Percentiles rank a stretch among this genome's conserved stretches.
phyloP scores from a whole-genome alignment of 805 yeast species.

The Hemisphaericaspora nanyangensis region DNA sequence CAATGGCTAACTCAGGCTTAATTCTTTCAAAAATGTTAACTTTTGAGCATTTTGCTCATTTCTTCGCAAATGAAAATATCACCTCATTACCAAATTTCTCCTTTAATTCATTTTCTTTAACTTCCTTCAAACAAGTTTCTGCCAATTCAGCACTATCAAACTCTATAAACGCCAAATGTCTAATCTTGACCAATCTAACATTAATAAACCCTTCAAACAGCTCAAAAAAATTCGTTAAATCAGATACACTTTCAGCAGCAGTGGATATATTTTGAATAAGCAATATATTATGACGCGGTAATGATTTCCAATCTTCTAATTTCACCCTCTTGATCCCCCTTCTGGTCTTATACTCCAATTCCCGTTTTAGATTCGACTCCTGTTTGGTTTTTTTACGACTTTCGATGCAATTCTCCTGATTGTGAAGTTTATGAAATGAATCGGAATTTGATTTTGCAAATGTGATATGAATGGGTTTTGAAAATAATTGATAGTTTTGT shows the following conservation, averaged over 20 bases:
- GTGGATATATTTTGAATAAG: constrained; percentile 62
- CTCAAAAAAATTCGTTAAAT: constrained; percentile 41
- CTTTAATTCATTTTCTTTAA: constrained; percentile 8
- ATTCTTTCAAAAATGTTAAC: too few relatives aligned
- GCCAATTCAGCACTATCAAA: constrained; percentile 58
- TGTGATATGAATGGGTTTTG: constrained; percentile 45
- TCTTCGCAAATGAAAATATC: constrained; percentile 33
- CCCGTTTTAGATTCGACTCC: constrained; percentile 5
- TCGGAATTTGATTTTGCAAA: constrained; percentile 47
- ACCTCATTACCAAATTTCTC: constrained; percentile 18
- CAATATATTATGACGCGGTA: constrained; percentile 69
- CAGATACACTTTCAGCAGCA: constrained; percentile 10
- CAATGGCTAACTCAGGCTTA: too few relatives aligned
- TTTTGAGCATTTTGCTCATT: too few relatives aligned
- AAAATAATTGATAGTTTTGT: constrained; percentile 41
- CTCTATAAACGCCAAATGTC: constrained; percentile 79
- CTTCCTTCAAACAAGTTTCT: constrained; percentile 21
- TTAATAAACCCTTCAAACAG: constrained; percentile 59
- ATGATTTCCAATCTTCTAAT: constrained; percentile 18
- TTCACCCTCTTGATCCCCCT: constrained; percentile 15
- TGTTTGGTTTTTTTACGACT: constrained; percentile 14
- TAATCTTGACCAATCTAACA: constrained; percentile 59
- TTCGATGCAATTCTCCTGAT: constrained; percentile 18
- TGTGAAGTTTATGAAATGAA: constrained; percentile 12
- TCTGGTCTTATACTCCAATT: constrained; percentile 7